Evolutionary conservation across 2,329 filamentous ascomycete genomes (phyloP), one percentile per base, ranked within the genome.

Genomic region (Fusarium duplospermum): DNA sequence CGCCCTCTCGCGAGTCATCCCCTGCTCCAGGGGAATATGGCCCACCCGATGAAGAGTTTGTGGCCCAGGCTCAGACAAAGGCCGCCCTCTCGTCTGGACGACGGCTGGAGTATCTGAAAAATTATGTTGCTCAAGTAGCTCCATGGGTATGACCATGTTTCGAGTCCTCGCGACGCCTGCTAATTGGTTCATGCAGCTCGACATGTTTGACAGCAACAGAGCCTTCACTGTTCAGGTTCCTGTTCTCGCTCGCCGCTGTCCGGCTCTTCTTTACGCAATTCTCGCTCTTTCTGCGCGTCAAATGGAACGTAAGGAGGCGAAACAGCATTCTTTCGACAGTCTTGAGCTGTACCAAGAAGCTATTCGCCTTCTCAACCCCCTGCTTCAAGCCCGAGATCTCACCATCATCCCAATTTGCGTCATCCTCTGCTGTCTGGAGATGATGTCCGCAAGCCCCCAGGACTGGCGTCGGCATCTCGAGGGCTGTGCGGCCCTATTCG

Each of bases 401-500:
- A 76, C 77, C 11, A 79, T 81, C 58, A 80, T 85, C 11, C 79
- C 83, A 9, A 81, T 81, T n/a, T 84, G 83, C 60, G 80, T 81
- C 14, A 80, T 85, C 4, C 78, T 85, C 1, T 84, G 83, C 70
- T 81, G 79, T 56, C 72, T 85, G n/a, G 83, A 85, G 75, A 85
- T 85, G 83, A 84, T 85, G 82, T 83, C 82, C 6, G 82, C 81
- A 29, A 82, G 81, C 62, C 81, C 80, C 1, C 78, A 78, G 35
- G 88, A 88, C 67, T 91, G 89, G 89, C 81, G 87, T 2, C 83
- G 86, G 11, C 89, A 91, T 73, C 80, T 90, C 2, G 89, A 90
- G 63, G 89, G 89, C 1, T 90, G 88, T 69, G 88, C 89, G 4
- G 86, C 86, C 3, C 80, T 91, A 5, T 87, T 90, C 52, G 84